phyloP scores from a whole-genome alignment of 768 basidiomycete genomes.

The Clathrus columnatus region DNA sequence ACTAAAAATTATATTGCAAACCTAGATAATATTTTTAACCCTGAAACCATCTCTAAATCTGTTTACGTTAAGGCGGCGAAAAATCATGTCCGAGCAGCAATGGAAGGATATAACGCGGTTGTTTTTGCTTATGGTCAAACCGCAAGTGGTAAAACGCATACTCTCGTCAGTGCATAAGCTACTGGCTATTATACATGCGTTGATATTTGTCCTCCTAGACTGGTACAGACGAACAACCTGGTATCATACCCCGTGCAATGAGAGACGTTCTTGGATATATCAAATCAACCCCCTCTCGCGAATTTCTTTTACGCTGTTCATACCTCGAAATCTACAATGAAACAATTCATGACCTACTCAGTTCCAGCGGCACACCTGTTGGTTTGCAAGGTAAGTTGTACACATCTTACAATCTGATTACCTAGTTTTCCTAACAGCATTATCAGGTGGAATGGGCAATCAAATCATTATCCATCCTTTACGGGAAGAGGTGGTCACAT shows the following conservation, averaged over 20 bases:
- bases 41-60: constrained; percentile 34
- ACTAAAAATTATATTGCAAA: too few species aligned
- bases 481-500: constrained; percentile 90
- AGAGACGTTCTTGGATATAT: constrained; percentile 86
- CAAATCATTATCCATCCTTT: constrained; percentile 67
- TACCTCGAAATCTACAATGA: constrained; percentile 99
- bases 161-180: constrained; percentile 33
- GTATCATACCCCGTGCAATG: constrained; percentile 91
- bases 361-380: constrained; percentile 4
- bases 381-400: constrained; percentile 18
- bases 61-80: constrained; percentile 69
- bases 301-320: constrained; percentile 91
- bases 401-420: constrained; percentile 47
- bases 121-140: constrained; percentile 95
- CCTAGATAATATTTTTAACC: constrained; percentile 10
- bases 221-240: constrained; percentile 78
- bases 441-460: constrained; percentile 59
- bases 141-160: constrained; percentile 67
- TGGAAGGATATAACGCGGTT: constrained; percentile 96
- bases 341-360: constrained; percentile 72
- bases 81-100: constrained; percentile 79
- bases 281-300: constrained; percentile 63
- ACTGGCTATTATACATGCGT: background rate
- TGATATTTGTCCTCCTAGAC: constrained; percentile 29
- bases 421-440: constrained; percentile 34